Conservation (phyloP, 2,329 filamentous ascomycete species). For the Colletotrichum lentis region DNA sequence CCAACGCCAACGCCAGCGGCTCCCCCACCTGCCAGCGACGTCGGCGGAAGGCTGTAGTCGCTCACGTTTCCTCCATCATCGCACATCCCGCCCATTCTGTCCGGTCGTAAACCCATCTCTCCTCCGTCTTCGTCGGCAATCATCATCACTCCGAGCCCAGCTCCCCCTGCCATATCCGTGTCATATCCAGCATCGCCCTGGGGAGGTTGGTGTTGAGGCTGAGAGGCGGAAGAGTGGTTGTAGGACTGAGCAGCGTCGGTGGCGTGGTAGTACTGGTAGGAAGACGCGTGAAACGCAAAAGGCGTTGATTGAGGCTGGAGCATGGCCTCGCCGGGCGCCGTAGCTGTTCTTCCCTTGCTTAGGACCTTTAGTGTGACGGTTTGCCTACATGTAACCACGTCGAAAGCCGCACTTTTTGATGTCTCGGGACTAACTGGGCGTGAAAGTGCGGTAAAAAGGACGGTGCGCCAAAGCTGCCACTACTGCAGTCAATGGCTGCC, state of each 20-base stretch:
- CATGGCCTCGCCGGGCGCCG: constrained; percentile 50
- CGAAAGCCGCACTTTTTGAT: background rate
- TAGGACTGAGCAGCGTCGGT: background rate
- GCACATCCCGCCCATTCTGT: background rate
- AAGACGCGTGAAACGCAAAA: constrained; percentile 50
- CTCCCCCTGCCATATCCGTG: background rate
- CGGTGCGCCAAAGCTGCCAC: background rate
- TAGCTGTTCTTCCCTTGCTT: constrained; percentile 11
- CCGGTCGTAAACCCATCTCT: constrained; percentile 1
- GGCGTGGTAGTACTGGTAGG: constrained; percentile 1
- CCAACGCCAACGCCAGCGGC: background rate
- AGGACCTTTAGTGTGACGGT: background rate
- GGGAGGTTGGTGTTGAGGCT: background rate
- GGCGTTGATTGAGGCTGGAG: constrained; percentile 64
- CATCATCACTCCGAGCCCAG: constrained; percentile 1
- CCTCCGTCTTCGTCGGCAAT: constrained; percentile 3
- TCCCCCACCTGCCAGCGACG: constrained; percentile 6
- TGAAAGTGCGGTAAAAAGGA: background rate
- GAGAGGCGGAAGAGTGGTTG: background rate
- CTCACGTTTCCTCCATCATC: background rate
- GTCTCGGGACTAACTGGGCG: background rate
- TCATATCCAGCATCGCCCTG: constrained; percentile 5
- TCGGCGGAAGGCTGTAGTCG: constrained; percentile 21
- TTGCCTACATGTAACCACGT: background rate
- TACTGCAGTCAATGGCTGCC: background rate